phyloP scores from a whole-genome alignment of 2,329 filamentous ascomycete genomes.

The Grosmannia huntii region DNA sequence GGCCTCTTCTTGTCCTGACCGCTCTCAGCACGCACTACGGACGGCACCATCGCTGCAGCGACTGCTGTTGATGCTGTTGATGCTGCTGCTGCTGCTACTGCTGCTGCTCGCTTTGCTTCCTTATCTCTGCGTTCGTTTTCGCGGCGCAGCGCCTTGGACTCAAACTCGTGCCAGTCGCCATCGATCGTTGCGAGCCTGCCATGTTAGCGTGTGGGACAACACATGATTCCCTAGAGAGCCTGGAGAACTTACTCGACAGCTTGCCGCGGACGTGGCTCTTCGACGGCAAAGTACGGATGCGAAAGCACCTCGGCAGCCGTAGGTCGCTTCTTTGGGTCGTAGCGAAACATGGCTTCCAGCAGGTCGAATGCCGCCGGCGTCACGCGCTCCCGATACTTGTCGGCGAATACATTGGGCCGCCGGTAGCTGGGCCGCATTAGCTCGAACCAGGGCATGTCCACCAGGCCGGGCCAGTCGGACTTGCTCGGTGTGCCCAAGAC shows the following conservation, averaged over 20 bases:
- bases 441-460: slow-evolving; percentile 97
- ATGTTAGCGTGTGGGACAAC: slow-evolving; percentile 17
- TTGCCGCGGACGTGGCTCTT: slow-evolving; percentile 65
- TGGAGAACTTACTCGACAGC: slow-evolving; percentile 58
- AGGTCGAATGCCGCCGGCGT: slow-evolving; percentile 74
- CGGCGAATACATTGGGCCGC: slow-evolving; percentile 62
- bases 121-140: slow-evolving; percentile 63
- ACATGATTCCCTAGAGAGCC: not conserved
- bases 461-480: slow-evolving; percentile 73
- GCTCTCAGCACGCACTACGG: not conserved
- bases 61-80: slow-evolving; percentile 9
- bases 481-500: slow-evolving; percentile 79
- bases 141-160: slow-evolving; percentile 85
- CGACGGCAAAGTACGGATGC: slow-evolving; percentile 77
- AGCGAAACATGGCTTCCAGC: slow-evolving; percentile 72
- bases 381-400: slow-evolving; percentile 67
- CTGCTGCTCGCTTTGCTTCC: slow-evolving; percentile 31
- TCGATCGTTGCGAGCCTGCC: slow-evolving; percentile 61
- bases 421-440: slow-evolving; percentile 68
- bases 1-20: slow-evolving; percentile 11
- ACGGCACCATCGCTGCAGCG: not conserved
- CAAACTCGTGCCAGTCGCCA: slow-evolving; percentile 98
- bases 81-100: slow-evolving; percentile 7
- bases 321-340: slow-evolving; percentile 74
- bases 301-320: slow-evolving; percentile 72